A percentile compares a stretch with the other conserved stretches of the same genome.
phyloP scores from a whole-genome alignment of 495 filamentous ascomycete species.

The Penicillium bialowiezense region DNA sequence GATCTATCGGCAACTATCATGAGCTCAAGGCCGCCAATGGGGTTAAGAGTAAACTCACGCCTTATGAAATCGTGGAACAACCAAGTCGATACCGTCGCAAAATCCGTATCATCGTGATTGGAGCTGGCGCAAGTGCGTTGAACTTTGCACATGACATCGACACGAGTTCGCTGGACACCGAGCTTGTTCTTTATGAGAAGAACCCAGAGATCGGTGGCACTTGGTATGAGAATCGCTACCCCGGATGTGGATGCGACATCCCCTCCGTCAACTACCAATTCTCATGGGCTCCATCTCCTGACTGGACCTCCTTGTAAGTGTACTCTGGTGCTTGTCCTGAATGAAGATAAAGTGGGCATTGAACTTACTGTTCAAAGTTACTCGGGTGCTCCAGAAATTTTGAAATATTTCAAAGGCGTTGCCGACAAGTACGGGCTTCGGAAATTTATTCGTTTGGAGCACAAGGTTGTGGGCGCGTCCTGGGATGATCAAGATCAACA shows the following conservation, averaged over 20 bases:
- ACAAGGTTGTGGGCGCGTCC: slow-evolving; percentile 12
- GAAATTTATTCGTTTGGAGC: slow-evolving; percentile 11
- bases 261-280: slow-evolving; percentile 35
- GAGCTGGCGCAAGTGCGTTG: slow-evolving; percentile 37
- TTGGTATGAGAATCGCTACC: slow-evolving; percentile 62
- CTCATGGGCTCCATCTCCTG: slow-evolving; percentile 23
- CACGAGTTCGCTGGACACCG: slow-evolving; percentile 34
- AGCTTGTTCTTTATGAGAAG: slow-evolving; percentile 40
- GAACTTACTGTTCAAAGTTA: slow-evolving; percentile 30
- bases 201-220: slow-evolving; percentile 43
- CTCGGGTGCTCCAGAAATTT: slow-evolving; percentile 48
- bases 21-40: slow-evolving; percentile 4
- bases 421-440: slow-evolving; percentile 11
- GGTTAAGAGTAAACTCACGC: neutral
- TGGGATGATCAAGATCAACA: slow-evolving; percentile 33
- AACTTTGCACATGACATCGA: slow-evolving; percentile 42
- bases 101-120: slow-evolving; percentile 37
- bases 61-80: slow-evolving; percentile 36
- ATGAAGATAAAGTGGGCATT: neutral
- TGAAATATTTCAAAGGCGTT: slow-evolving; percentile 43
- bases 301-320: slow-evolving; percentile 27
- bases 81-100: slow-evolving; percentile 35
- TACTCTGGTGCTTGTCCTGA: neutral
- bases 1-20: slow-evolving; percentile 7
- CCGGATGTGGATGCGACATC: slow-evolving; percentile 47